Conservation (phyloP, 202 grass and related monocot species). For the Sporobolus alterniflorus region DNA sequence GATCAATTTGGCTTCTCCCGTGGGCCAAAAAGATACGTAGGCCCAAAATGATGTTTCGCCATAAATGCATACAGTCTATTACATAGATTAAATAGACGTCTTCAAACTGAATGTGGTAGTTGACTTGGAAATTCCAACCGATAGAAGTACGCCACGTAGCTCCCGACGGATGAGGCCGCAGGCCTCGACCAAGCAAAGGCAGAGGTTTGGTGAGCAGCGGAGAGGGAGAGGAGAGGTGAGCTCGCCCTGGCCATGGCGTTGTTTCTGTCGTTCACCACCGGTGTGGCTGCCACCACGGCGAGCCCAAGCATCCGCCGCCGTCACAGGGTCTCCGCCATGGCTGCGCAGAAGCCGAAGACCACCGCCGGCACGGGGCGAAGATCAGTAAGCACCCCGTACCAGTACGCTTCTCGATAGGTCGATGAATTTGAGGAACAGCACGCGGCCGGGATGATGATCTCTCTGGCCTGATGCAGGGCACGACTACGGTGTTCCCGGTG, state of each 20-base stretch:
- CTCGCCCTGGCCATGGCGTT: constrained; percentile 28
- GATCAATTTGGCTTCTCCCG: too few relatives aligned
- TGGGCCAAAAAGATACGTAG: too few relatives aligned
- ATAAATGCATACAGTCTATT: too few relatives aligned
- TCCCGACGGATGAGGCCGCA: not conserved
- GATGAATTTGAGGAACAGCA: not conserved
- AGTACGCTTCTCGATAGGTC: not conserved
- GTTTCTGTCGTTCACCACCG: constrained; percentile 22
- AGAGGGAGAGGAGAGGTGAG: not conserved
- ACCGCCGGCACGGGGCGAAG: constrained; percentile 29
- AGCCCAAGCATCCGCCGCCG: not conserved
- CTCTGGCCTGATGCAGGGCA: constrained; percentile 42
- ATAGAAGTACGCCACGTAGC: not conserved
- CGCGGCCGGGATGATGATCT: not conserved
- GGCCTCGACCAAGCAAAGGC: not conserved
- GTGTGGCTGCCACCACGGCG: not conserved
- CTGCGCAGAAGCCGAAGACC: constrained; percentile 38
- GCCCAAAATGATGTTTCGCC: too few relatives aligned
- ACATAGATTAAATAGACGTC: not conserved
- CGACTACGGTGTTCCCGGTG: constrained; percentile 83
- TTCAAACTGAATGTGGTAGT: not conserved
- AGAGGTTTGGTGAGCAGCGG: not conserved
- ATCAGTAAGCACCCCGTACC: constrained; percentile 14
- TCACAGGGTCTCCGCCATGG: constrained; percentile 46
- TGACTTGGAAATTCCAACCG: not conserved